phyloP scores from a whole-genome alignment of 352 stramenopile genomes.

The Pythium pyrilobum region DNA sequence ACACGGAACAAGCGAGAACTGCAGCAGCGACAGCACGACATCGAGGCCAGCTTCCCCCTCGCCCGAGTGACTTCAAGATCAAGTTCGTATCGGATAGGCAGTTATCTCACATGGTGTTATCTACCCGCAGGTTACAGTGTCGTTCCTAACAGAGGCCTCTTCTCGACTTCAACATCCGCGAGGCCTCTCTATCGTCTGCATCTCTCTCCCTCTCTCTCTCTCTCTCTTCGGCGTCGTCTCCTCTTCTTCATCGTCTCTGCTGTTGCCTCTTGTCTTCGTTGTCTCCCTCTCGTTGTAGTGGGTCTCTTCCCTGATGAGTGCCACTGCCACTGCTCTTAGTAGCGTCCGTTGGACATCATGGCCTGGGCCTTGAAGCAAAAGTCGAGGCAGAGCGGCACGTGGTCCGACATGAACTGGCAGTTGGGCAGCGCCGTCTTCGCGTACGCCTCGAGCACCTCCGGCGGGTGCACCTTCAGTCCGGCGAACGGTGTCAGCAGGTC shows the following conservation, averaged over 20 bases:
- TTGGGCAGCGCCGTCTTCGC: constrained; percentile 92
- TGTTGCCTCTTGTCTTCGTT: neutral
- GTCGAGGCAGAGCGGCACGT: constrained; percentile 91
- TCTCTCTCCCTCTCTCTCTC: neutral
- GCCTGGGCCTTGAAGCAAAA: constrained; percentile 75
- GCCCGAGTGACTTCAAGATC: constrained; percentile 14
- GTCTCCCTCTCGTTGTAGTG: neutral
- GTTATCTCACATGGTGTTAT: too few relatives aligned
- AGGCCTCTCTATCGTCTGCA: constrained; percentile 4
- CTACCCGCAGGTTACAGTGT: constrained; percentile 15
- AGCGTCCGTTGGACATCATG: constrained; percentile 25
- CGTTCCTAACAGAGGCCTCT: constrained; percentile 9
- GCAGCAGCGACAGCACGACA: constrained; percentile 12
- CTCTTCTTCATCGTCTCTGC: neutral
- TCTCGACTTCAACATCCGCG: constrained; percentile 17
- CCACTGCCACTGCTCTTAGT: constrained; percentile 12
- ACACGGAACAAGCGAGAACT: neutral
- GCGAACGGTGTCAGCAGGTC: constrained; percentile 91
- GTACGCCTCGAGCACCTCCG: constrained; percentile 84
- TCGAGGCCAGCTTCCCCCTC: neutral
- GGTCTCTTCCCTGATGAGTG: too few relatives aligned
- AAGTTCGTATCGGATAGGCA: neutral
- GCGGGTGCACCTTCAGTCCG: constrained; percentile 91
- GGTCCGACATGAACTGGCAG: constrained; percentile 95
- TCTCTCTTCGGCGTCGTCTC: neutral